Evolutionary conservation across 768 basidiomycete genomes (phyloP).

Genomic region (Grammothele lineata): DNA sequence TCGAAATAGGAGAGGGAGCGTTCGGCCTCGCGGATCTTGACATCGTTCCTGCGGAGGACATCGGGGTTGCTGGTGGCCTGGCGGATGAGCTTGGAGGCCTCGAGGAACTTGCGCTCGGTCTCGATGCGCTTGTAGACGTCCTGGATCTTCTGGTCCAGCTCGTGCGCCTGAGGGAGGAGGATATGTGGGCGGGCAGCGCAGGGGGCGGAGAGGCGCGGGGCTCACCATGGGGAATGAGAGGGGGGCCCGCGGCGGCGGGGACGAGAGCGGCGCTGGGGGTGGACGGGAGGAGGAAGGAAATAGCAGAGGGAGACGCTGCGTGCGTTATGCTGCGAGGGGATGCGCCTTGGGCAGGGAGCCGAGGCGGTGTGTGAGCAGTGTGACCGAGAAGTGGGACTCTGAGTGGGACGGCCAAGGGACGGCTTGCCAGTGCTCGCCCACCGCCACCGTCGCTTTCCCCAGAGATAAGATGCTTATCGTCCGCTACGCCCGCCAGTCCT

Average conservation of each 20-base stretch:
- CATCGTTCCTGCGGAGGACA: constrained; percentile 76
- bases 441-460: constrained; percentile 12
- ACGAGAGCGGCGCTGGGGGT: constrained; percentile 9
- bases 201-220: not conserved
- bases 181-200: not conserved
- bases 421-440: constrained; percentile 25
- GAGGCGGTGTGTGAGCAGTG: constrained; percentile 21
- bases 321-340: constrained; percentile 5
- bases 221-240: constrained; percentile 21
- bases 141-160: constrained; percentile 91
- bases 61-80: constrained; percentile 85
- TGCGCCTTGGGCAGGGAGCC: constrained; percentile 21
- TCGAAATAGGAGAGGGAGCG: constrained; percentile 84
- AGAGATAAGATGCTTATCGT: constrained; percentile 16
- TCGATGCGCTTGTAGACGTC: constrained; percentile 87
- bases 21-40: constrained; percentile 84
- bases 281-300: constrained; percentile 4
- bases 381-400: too few relatives aligned
- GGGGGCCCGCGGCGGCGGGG: constrained; percentile 16
- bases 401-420: too few relatives aligned
- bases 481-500: too few relatives aligned
- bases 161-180: constrained; percentile 33
- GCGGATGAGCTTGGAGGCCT: constrained; percentile 73
- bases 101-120: constrained; percentile 90
- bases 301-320: constrained; percentile 7